Evolutionary conservation across 495 filamentous ascomycete species (phyloP).

Genomic region (Podospora tetraspora): DNA sequence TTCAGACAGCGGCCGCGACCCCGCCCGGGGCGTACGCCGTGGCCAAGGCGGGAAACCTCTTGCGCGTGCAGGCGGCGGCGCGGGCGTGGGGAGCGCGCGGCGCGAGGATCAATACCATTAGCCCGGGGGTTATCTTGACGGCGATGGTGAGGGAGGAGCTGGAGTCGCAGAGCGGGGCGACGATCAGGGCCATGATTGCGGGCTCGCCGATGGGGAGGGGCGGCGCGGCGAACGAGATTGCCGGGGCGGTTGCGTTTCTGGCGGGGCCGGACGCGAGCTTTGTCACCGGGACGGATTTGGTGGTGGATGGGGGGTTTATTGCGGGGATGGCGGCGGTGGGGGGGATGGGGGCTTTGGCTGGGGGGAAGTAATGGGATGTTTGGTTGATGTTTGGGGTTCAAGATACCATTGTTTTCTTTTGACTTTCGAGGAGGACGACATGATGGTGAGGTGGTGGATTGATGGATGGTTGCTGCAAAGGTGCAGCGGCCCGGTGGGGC

Average conservation of each 20-base stretch:
- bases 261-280: slow-evolving; percentile 46
- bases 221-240: slow-evolving; percentile 45
- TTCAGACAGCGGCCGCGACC: slow-evolving; percentile 14
- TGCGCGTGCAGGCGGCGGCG: slow-evolving; percentile 47
- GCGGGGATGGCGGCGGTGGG: background rate
- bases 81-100: slow-evolving; percentile 45
- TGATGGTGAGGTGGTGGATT: background rate
- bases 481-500: background rate
- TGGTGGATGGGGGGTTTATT: slow-evolving; percentile 50
- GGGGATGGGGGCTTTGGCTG: background rate
- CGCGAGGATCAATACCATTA: slow-evolving; percentile 49
- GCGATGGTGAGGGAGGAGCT: slow-evolving; percentile 21
- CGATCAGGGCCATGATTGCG: slow-evolving; percentile 12
- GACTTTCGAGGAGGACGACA: background rate
- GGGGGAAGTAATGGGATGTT: background rate
- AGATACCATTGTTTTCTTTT: background rate
- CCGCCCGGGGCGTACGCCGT: slow-evolving; percentile 49
- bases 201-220: slow-evolving; percentile 18
- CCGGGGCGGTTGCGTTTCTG: slow-evolving; percentile 48
- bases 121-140: slow-evolving; percentile 44
- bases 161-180: slow-evolving; percentile 7
- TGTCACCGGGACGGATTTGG: slow-evolving; percentile 50
- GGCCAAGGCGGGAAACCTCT: slow-evolving; percentile 46
- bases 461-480: background rate
- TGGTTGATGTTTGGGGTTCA: background rate